These are phyloP conservation scores for Rhizophagus clarus DNA, from an alignment of 192 early-diverging fungal genomes.

Conservation along the genomic window DNA sequence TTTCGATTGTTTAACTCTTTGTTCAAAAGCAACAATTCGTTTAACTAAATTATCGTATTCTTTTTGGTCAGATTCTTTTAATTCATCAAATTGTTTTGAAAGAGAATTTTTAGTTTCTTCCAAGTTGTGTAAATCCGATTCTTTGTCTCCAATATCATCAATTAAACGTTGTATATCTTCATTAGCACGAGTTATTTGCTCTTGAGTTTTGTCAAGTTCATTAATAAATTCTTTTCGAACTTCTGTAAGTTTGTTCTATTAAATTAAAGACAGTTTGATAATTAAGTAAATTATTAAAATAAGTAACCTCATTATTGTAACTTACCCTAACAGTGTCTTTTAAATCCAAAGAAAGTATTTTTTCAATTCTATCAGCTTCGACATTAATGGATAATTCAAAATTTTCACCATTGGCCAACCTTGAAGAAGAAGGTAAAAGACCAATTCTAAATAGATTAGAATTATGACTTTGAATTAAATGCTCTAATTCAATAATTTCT, in stretches of 20 bases:
- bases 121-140: constrained; percentile 2
- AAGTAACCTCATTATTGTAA: not conserved
- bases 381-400: constrained; percentile 11
- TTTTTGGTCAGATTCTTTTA: not conserved
- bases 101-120: constrained; percentile 14
- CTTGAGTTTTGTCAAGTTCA: constrained; percentile 21
- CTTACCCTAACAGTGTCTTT: constrained; percentile 2
- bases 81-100: constrained; percentile 9
- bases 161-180: not conserved
- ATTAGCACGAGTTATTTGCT: not conserved
- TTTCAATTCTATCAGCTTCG: not conserved
- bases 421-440: not conserved
- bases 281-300: not conserved
- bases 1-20: constrained; percentile 2
- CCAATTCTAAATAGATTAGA: constrained; percentile 22
- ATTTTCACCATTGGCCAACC: constrained; percentile 6
- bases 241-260: not conserved
- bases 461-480: constrained; percentile 57
- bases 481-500: constrained; percentile 64
- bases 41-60: not conserved
- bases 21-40: not conserved
- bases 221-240: constrained; percentile 9
- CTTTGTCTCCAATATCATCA: constrained; percentile 11
- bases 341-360: constrained; percentile 20
- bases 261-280: not conserved